phyloP scores from a whole-genome alignment of 2,329 filamentous ascomycete genomes.

The Fusarium decemcellulare region DNA sequence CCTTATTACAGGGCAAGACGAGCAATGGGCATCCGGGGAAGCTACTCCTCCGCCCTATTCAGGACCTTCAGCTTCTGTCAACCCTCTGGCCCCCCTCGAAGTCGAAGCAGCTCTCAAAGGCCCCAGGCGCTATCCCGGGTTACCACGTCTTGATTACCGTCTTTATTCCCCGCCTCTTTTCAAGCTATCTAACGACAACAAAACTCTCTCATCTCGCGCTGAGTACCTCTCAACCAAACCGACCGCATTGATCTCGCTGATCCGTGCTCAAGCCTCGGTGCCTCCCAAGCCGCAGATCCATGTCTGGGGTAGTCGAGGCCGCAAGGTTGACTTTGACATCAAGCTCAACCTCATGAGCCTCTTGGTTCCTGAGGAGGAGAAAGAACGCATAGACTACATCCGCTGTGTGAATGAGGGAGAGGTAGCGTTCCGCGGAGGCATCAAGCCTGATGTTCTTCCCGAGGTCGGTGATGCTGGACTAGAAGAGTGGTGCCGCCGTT shows the following conservation, averaged over 20 bases:
- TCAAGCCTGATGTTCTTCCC: constrained; percentile 58
- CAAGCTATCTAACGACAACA: constrained; percentile 64
- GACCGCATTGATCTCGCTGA: constrained; percentile 60
- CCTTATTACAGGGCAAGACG: neutral
- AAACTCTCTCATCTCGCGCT: constrained; percentile 62
- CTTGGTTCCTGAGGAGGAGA: constrained; percentile 62
- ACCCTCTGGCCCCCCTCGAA: constrained; percentile 3
- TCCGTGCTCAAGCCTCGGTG: constrained; percentile 64
- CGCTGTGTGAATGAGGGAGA: constrained; percentile 65
- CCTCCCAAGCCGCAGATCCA: constrained; percentile 69
- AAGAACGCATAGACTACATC: constrained; percentile 66
- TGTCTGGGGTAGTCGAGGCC: constrained; percentile 62
- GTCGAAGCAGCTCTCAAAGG: constrained; percentile 22
- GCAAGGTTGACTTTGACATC: constrained; percentile 65
- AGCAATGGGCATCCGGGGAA: constrained; percentile 6
- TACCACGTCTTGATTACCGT: constrained; percentile 65
- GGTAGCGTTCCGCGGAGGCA: constrained; percentile 64
- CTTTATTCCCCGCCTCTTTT: constrained; percentile 68
- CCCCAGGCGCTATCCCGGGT: constrained; percentile 59
- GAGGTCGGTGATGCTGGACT: constrained; percentile 60
- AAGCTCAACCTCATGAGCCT: constrained; percentile 69
- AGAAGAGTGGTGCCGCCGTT: constrained; percentile 65
- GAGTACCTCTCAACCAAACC: constrained; percentile 64
- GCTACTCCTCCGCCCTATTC: constrained; percentile 42
- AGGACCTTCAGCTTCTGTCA: constrained; percentile 32